A percentile compares a stretch with the other conserved stretches of the same genome.
These are phyloP conservation scores for Drosera capensis DNA, from an alignment of 148 eudicot genomes.

Conservation along the genomic window DNA sequence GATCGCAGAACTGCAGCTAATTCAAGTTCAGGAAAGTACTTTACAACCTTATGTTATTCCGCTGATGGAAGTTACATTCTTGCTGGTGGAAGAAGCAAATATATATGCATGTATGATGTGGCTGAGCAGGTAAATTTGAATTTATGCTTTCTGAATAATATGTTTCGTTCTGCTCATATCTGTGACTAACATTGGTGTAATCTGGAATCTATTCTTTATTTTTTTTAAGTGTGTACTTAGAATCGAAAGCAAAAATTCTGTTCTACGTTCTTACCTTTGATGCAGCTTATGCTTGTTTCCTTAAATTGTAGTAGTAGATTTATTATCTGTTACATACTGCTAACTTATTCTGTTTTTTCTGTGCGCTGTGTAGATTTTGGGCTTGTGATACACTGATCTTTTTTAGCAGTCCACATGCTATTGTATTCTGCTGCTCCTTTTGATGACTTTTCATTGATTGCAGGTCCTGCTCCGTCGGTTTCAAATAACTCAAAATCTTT, in stretches of 20 bases:
- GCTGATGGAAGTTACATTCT: constrained; percentile 97
- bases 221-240: no score
- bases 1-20: constrained; percentile 93
- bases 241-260: no score
- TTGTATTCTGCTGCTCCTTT: no score
- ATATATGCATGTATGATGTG: constrained; percentile 90
- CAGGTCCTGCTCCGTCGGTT: constrained; percentile 87
- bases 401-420: no score
- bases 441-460: no score
- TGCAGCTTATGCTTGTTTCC: no score
- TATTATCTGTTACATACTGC: no score
- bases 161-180: neutral
- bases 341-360: no score
- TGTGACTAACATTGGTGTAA: neutral
- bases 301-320: no score
- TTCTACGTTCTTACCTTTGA: no score
- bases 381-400: no score
- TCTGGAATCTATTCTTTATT: neutral
- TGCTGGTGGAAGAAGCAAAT: constrained; percentile 95
- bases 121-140: constrained; percentile 76
- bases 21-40: constrained; percentile 80
- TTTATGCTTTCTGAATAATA: neutral
- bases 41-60: constrained; percentile 80
- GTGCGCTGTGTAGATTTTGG: no score
- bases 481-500: constrained; percentile 79